Percentiles rank a stretch among this genome's conserved stretches.
Evolutionary conservation across 1,139 yeast species (phyloP).

Genomic region (Hansenula sp.): DNA sequence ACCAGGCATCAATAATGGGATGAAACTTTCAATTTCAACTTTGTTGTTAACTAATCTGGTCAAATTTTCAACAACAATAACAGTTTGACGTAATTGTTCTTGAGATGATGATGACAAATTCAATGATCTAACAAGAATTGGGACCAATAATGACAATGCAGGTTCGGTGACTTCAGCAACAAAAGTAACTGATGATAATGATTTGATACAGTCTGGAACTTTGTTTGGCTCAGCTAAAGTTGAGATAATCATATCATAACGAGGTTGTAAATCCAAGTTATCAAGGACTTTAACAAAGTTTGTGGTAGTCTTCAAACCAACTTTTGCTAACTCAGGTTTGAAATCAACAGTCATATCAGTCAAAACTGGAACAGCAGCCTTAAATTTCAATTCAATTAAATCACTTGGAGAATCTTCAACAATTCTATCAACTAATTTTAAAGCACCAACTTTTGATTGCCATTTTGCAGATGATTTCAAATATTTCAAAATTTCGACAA

Average conservation of each 20-base stretch:
- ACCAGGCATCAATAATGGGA: constrained; percentile 87
- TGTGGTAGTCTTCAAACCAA: constrained; percentile 68
- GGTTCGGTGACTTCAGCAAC: constrained; percentile 99
- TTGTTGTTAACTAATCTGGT: constrained; percentile 94
- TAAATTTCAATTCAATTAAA: constrained; percentile 76
- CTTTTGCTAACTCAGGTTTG: constrained; percentile 92
- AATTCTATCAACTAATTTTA: constrained; percentile 67
- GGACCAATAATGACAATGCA: constrained; percentile 83
- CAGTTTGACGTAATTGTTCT: constrained; percentile 95
- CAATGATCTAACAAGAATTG: constrained; percentile 87
- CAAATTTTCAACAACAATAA: constrained; percentile 91
- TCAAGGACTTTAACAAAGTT: constrained; percentile 80
- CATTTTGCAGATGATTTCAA: constrained; percentile 86
- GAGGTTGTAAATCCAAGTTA: constrained; percentile 86
- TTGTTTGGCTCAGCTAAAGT: constrained; percentile 88
- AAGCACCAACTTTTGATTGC: constrained; percentile 84
- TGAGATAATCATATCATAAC: constrained; percentile 79
- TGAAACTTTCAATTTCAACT: constrained; percentile 82
- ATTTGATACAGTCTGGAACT: constrained; percentile 86
- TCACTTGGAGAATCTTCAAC: constrained; percentile 83
- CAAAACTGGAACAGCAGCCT: constrained; percentile 75
- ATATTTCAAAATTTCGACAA: constrained; percentile 59
- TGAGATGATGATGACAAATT: constrained; percentile 88
- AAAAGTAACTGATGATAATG: constrained; percentile 89
- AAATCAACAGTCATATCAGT: constrained; percentile 92